phyloP scores from a whole-genome alignment of 2,329 filamentous ascomycete species.

The Penicillium expansum region DNA sequence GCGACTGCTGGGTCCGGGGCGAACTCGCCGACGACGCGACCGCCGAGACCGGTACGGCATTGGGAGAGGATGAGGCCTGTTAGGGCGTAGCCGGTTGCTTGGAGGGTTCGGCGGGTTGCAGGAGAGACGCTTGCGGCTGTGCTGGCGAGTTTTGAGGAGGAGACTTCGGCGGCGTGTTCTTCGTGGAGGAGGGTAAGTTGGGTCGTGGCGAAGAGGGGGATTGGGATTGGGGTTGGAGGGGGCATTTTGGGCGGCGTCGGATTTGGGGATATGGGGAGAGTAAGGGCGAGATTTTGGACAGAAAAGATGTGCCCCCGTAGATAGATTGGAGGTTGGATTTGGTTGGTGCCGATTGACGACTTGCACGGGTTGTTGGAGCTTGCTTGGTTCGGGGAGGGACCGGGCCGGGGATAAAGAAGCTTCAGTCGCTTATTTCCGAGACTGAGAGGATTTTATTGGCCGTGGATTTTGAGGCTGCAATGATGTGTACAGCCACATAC shows the following conservation, averaged over 20 bases:
- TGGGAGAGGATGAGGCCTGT: conserved; percentile 63
- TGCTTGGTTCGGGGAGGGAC: conserved; percentile 2
- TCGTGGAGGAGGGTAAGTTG: conserved; percentile 43
- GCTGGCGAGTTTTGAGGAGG: conserved; percentile 43
- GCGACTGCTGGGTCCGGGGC: conserved; percentile 66
- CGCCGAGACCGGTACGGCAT: conserved; percentile 83
- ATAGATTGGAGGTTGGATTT: not conserved
- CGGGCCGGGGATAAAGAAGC: conserved; percentile 18
- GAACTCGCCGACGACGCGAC: conserved; percentile 85
- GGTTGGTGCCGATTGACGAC: not conserved
- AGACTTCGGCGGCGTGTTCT: conserved; percentile 47
- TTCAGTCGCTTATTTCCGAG: conserved; percentile 14
- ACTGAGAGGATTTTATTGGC: not conserved
- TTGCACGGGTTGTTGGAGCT: not conserved
- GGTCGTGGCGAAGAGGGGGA: conserved; percentile 42
- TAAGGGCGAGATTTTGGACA: too few relatives aligned
- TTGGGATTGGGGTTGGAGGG: conserved; percentile 29
- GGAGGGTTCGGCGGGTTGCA: conserved; percentile 43
- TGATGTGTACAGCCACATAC: too few relatives aligned
- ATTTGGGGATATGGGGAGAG: not conserved
- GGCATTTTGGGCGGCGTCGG: conserved; percentile 4
- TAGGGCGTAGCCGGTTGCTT: conserved; percentile 42
- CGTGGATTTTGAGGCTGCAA: not conserved
- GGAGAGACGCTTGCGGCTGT: conserved; percentile 42
- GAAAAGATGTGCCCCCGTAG: not conserved